Evolutionary conservation across 805 yeast genomes (phyloP), one percentile per base, ranked within the genome.

Genomic region (Candida silvatica): DNA sequence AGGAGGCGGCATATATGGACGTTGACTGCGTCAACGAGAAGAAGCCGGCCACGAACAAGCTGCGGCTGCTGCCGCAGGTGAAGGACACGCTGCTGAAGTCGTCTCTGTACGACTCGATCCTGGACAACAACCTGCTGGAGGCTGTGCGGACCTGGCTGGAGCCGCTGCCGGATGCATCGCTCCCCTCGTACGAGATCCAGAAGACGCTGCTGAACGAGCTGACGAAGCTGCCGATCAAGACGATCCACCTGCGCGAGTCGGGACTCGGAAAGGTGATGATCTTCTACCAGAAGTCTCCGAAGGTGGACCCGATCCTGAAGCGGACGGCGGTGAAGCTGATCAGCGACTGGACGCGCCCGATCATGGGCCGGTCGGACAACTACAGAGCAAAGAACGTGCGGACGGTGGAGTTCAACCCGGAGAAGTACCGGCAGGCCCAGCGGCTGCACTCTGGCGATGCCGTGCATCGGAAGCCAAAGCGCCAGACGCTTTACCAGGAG

Each of bases 341-440:
- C 45, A 95, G 95, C 18, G 94, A 87, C 56, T 92, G 99, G 99
- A 90, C 97, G 6, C 75, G 98, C 61, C 98, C 98, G 30, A 86
- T 92, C 42, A 84, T 92, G 70, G 95, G 95, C 46, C 80, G 95
- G 41, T 80, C 94, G 3, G 97, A 90, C 59, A 86, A 88, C 49
- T 90, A 88, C 65, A 78, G 92, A 57, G 96, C 90, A 59, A 78
- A 84, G 61, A 67, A 75, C 41, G 79, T 90, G 41, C 71, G 71
- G 48, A 71, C 77, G 41, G 71, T 75, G 41, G 75, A 74, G 31
- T 87, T 83, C 59, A 81, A 80, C 56, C 71, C 74, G 52, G 67
- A 66, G 46, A 68, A 64, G 44, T 69, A 61, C 54, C 62, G 62
- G 41, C 62, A 65, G 44, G 61, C 65, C 44, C 57, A 69, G 39